A percentile compares a stretch with the other conserved stretches of the same genome.
These are phyloP conservation scores for Silene conica DNA, from an alignment of 148 eudicot genomes.

Conservation along the genomic window DNA sequence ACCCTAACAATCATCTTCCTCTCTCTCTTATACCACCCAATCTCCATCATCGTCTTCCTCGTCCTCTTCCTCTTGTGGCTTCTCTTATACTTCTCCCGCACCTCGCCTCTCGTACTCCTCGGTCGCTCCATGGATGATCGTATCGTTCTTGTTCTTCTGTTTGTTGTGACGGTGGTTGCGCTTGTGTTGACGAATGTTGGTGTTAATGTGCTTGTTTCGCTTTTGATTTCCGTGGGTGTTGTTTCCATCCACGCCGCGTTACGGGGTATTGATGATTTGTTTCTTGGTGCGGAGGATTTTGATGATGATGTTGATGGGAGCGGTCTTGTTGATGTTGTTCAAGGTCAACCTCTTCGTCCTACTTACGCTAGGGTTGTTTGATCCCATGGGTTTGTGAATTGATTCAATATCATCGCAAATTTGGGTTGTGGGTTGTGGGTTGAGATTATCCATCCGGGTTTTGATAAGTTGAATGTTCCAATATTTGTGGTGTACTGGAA, in stretches of 20 bases:
- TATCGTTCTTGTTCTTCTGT: conserved; percentile 32
- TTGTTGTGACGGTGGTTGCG: conserved; percentile 47
- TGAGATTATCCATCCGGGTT: not conserved
- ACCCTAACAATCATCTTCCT: conserved; percentile 45
- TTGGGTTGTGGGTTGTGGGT: not conserved
- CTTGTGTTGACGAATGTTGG: conserved; percentile 62
- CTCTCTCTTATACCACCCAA: conserved; percentile 60
- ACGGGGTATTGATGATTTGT: conserved; percentile 56
- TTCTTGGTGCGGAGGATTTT: conserved; percentile 39
- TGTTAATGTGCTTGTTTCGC: conserved; percentile 45
- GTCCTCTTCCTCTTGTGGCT: conserved; percentile 46
- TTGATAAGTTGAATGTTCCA: not conserved
- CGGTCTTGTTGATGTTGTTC: conserved; percentile 49
- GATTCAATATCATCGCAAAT: not conserved
- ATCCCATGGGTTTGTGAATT: conserved; percentile 7
- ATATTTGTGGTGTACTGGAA: conserved; percentile 3
- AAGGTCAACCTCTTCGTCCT: conserved; percentile 35
- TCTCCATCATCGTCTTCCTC: conserved; percentile 64
- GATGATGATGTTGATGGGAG: conserved; percentile 48
- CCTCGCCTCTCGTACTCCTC: conserved; percentile 32
- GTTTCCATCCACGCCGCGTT: conserved; percentile 47
- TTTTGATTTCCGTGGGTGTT: conserved; percentile 38
- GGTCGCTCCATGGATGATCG: conserved; percentile 43
- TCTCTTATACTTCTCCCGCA: conserved; percentile 45
- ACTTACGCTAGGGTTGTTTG: conserved; percentile 29